Base-by-base conservation (phyloP, 345 rosid genomes). In the Lagerstroemia speciosa region DNA sequence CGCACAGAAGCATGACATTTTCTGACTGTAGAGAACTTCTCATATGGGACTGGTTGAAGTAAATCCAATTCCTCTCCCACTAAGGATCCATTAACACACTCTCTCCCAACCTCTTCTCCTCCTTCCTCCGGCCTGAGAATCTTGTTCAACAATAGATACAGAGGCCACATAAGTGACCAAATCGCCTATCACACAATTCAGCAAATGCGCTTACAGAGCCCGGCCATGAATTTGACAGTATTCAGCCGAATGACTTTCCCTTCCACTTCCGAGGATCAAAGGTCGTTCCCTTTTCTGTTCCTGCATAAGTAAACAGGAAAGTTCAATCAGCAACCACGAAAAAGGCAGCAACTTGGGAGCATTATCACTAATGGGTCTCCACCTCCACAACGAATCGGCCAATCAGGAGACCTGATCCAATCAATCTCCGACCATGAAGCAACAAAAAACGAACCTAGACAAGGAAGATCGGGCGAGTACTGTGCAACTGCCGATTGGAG, bases 111-210 rank as follows among this genome's bases (percentile, higher is more conserved):
- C 57, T 55, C 82, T 20, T 65, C 76, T 5, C 75, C 75, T 27
- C 70, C 82, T 52, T 82, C 90, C 36, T 81, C 91, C 37, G 73
- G 67, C 75, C 64, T 82, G 52, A 86, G 79, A 74, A 89, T 79
- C 81, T 86, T 89, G 80, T 81, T 85, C 20, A 79, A 76, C 64
- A 82, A 81, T 57, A 89, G 75, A 73, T 78, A 84, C 67, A 86
- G 76, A 71, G 89, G 87, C 93, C 93, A 84, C 93, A 86, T 88
- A 67, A 75, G 67, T 65, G 67, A 76, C 77, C 73, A 73, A 67
- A 67, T 60, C 27, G 19, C 29, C 40, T 36, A 55, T 48, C 8
- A 14, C 20, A 3, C 34, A 66, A 62, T 63, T 66, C 62, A 62
- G 53, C 31, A 11, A 53, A 55, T 40, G 71, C 61, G 46, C 57